Conservation (phyloP, 106 monocot genomes). For the Allium fistulosum region DNA sequence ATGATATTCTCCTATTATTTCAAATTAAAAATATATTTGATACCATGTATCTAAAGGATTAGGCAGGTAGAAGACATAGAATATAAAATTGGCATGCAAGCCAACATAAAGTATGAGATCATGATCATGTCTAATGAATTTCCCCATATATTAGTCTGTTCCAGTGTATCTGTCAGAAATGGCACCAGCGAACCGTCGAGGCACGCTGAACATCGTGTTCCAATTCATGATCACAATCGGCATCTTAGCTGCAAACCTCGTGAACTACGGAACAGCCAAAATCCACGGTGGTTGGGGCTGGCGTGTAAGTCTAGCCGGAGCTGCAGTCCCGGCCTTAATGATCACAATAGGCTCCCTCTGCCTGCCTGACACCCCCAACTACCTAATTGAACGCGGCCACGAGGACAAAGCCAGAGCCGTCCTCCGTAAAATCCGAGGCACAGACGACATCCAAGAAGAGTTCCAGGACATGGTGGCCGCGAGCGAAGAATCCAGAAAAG, state of each 20-base stretch:
- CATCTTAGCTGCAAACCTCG: slow-evolving; percentile 52
- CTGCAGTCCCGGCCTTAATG: slow-evolving; percentile 55
- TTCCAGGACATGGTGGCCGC: slow-evolving; percentile 45
- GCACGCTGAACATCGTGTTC: slow-evolving; percentile 69
- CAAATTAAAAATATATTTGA: no score
- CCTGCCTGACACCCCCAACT: slow-evolving; percentile 78
- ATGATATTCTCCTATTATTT: no score
- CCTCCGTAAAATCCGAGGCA: slow-evolving; percentile 51
- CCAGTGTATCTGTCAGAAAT: slow-evolving; percentile 80
- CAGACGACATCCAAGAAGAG: slow-evolving; percentile 48
- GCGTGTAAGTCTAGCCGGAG: slow-evolving; percentile 57
- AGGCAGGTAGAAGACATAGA: no score
- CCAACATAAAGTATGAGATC: neutral
- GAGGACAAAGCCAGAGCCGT: slow-evolving; percentile 29
- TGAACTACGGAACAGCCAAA: slow-evolving; percentile 59
- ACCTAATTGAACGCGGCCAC: slow-evolving; percentile 58
- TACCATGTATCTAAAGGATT: no score
- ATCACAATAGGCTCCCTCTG: slow-evolving; percentile 61
- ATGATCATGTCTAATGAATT: neutral
- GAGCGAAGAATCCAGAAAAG: slow-evolving; percentile 35
- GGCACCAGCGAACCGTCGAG: slow-evolving; percentile 56
- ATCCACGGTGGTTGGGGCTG: slow-evolving; percentile 65
- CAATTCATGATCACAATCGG: slow-evolving; percentile 75
- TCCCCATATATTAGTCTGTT: slow-evolving; percentile 28
- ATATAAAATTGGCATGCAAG: no score